A percentile compares a stretch with the other conserved stretches of the same genome.
Evolutionary conservation across 768 basidiomycete species (phyloP).

Genomic region (Termitomyces sp.): DNA sequence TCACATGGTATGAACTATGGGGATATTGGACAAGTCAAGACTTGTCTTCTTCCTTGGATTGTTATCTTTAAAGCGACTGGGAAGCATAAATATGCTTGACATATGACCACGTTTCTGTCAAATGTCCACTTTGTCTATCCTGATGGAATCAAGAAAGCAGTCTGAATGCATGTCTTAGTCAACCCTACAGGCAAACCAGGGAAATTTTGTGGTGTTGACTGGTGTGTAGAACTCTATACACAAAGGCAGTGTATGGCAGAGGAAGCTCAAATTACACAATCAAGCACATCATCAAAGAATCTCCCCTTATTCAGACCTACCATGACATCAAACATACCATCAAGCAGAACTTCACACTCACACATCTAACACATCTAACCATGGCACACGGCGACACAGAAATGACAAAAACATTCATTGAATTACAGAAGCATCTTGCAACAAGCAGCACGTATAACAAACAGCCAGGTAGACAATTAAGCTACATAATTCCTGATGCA

Average conservation of each 20-base stretch:
- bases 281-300: slow-evolving; percentile 28
- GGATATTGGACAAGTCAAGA: slow-evolving; percentile 27
- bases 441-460: not conserved
- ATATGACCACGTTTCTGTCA: slow-evolving; percentile 22
- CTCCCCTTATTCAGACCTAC: slow-evolving; percentile 27
- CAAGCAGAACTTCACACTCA: slow-evolving; percentile 21
- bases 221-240: slow-evolving; percentile 28
- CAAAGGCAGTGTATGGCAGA: slow-evolving; percentile 27
- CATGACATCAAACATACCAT: slow-evolving; percentile 15
- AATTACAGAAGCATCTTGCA: not conserved
- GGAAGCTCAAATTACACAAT: too few species aligned
- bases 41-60: slow-evolving; percentile 22
- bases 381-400: slow-evolving; percentile 20
- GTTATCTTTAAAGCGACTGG: slow-evolving; percentile 23
- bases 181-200: slow-evolving; percentile 26
- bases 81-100: slow-evolving; percentile 30
- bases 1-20: slow-evolving; percentile 26
- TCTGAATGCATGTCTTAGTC: slow-evolving; percentile 16
- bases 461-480: not conserved
- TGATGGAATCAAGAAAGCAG: slow-evolving; percentile 8
- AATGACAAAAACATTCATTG: slow-evolving; percentile 20
- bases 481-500: slow-evolving; percentile 6
- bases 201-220: slow-evolving; percentile 25
- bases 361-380: slow-evolving; percentile 17
- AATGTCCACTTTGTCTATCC: slow-evolving; percentile 23